phyloP scores from a whole-genome alignment of 1,284 basidiomycete species.

The Tremellales sp. region DNA sequence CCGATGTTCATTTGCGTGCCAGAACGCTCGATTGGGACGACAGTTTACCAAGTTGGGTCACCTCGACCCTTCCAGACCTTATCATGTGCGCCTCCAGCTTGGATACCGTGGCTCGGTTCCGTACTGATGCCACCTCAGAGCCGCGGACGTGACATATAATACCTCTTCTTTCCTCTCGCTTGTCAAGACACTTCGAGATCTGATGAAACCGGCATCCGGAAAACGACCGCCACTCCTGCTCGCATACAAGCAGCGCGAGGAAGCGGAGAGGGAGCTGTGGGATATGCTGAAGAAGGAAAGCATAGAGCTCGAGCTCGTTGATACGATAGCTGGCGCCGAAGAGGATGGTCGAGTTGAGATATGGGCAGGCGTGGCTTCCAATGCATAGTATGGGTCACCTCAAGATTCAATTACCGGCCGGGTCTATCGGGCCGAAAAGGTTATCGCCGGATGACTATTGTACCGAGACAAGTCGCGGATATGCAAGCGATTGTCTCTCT shows the following conservation, averaged over 20 bases:
- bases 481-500: no score
- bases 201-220: conserved; percentile 17
- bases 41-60: conserved; percentile 54
- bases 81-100: conserved; percentile 42
- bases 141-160: conserved; percentile 88
- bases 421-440: no score
- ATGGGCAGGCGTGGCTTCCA: conserved; percentile 58
- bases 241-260: conserved; percentile 78
- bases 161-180: conserved; percentile 66
- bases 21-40: conserved; percentile 72
- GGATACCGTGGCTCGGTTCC: no score
- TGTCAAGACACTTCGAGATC: conserved; percentile 29
- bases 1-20: conserved; percentile 35
- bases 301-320: conserved; percentile 49
- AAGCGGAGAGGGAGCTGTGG: conserved; percentile 69
- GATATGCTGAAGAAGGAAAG: conserved; percentile 51
- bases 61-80: conserved; percentile 18
- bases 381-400: no score
- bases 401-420: not conserved
- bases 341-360: conserved; percentile 58
- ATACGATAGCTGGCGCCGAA: conserved; percentile 57
- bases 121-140: conserved; percentile 53
- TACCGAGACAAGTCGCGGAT: no score
- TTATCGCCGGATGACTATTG: no score
- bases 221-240: conserved; percentile 53